Base-by-base conservation (phyloP, 805 yeast genomes). In the Yamadazyma akitaensis region DNA sequence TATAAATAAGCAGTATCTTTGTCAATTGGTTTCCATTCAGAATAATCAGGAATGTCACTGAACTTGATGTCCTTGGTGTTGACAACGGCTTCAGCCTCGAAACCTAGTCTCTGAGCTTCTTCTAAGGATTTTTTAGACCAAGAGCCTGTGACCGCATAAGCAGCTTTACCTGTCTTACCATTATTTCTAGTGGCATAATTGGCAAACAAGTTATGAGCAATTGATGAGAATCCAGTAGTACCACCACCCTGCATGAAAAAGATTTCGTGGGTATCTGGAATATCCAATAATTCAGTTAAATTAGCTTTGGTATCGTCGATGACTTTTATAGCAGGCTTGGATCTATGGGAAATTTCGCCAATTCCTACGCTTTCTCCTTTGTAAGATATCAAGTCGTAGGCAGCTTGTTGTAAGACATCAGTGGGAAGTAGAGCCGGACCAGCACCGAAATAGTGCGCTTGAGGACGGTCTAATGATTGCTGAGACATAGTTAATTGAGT, bases 171-270 rank as follows among this genome's bases (percentile, higher is more conserved):
- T 49, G 73, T 76, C 57, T 81, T 81, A 36, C 92, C 94, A 16
- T 85, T 79, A 60, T 76, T 82, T 54, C 80, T 81, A 17, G 53
- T 48, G 39, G 85, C 85, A 65, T 79, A 80, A 17, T 85, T 74
- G 21, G 96, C 96, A 50, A 85, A 64, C 66, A 94, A 64, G 63
- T 91, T 92, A 57, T 91, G 81, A 10, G 88, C 89, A 40, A 88
- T 76, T 5, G 96, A 82, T 2, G 98, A 87, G 57, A 94, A 94
- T 5, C 97, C 98, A 26, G 90, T 85, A 43, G 98, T 92, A 50
- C 98, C 99, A 52, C 99, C 99, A 54, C 99, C 98, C 72, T 94
- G 99, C 69, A 92, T 67, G 70, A 92, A 94, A 63, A 94, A 84
- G 1, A 92, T 92, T 65, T 90, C 97, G 64, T 94, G 96, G 28